phyloP scores from a whole-genome alignment of 2,329 filamentous ascomycete species.

The Colletotrichum magnum region DNA sequence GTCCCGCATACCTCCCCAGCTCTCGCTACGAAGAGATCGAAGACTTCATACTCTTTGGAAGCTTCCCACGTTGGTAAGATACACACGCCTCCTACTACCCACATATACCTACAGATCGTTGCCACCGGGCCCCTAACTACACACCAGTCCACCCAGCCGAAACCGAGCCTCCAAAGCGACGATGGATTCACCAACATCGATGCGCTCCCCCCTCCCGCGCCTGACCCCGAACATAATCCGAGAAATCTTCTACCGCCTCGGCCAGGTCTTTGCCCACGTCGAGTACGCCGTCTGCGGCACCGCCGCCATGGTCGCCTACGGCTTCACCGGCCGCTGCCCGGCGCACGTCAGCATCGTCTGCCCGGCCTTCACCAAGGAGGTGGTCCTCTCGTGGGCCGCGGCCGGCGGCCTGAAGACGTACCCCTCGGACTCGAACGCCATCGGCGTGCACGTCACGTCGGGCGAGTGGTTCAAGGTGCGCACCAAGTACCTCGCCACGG shows the following conservation, averaged over 20 bases:
- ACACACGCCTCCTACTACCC: no score
- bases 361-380: slow-evolving; percentile 51
- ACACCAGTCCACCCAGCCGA: no score
- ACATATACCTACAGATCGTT: no score
- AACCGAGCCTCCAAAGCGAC: not conserved
- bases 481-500: slow-evolving; percentile 50
- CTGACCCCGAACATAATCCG: slow-evolving; percentile 50
- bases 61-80: not conserved
- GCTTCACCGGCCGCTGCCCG: slow-evolving; percentile 49
- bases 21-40: not conserved
- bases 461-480: slow-evolving; percentile 50
- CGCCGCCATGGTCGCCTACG: slow-evolving; percentile 61
- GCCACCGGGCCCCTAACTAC: no score
- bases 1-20: not conserved
- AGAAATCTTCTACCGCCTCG: slow-evolving; percentile 56
- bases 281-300: slow-evolving; percentile 63
- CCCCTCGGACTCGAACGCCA: slow-evolving; percentile 52
- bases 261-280: slow-evolving; percentile 56
- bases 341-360: slow-evolving; percentile 58
- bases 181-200: not conserved
- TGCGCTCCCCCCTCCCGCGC: not conserved
- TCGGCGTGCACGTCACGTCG: slow-evolving; percentile 59
- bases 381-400: slow-evolving; percentile 58
- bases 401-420: slow-evolving; percentile 49
- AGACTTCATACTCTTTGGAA: not conserved